Base-by-base conservation (phyloP, 768 basidiomycete genomes). In the Tulasnella sp. region DNA sequence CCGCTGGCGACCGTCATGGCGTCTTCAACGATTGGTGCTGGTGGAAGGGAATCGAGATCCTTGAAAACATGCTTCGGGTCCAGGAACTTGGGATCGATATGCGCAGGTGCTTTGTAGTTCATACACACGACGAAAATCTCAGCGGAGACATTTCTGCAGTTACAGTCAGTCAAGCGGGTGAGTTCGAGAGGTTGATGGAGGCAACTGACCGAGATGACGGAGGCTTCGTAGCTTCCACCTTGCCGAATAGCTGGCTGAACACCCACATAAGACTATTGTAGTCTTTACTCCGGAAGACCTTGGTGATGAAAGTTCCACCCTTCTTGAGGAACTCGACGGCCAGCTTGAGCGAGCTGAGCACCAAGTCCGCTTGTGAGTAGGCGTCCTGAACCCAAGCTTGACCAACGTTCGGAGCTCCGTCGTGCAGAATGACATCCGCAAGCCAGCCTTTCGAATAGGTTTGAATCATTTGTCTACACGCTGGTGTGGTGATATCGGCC, bases 261-360 rank as follows among this genome's bases (percentile, higher is more conserved):
- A 99, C 98, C 98, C 98, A 99, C 81, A 99, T 92, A 81, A 99
- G 90, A 83, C 92, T 95, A 86, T 99, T 99, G 86, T 99, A 99
- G 83, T 99, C 98, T 80, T 91, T 93, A 85, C 95, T 97, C 80
- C 98, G 91, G 88, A 99, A 99, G 78, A 99, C 95, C 85, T 99
- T 99, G 39, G 98, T 98, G 70, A 98, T 92, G 83, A 99, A 99
- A 16, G 92, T 95, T 76, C 96, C 96, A 46, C 94, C 98, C 85
- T 96, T 95, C 39, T 87, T 86, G 78, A 99, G 88, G 83, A 99
- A 99, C 82, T 98, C 96, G 75, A 94, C 95, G 11, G 97, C 96
- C 70, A 99, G 90, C 85, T 96, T 98, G 82, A 98, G 86, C 85
- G 91, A 92, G 92, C 93, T 96, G 79, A 99, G 88, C 74, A 98